Percentiles rank a stretch among this genome's conserved stretches.
phyloP scores from a whole-genome alignment of 805 yeast genomes.

The Candida jianshihensis region DNA sequence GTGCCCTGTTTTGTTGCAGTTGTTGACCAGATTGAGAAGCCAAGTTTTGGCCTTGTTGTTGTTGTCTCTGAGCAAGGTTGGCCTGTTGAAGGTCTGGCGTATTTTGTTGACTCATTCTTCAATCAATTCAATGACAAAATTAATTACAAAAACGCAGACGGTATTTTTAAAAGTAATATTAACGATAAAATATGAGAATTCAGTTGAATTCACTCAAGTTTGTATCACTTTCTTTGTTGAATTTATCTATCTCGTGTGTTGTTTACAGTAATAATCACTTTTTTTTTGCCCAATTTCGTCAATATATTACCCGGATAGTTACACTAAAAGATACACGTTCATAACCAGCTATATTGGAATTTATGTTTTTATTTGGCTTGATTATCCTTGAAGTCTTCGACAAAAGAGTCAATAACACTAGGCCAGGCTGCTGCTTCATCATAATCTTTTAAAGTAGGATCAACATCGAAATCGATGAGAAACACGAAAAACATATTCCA shows the following conservation, averaged over 20 bases:
- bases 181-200: too few species aligned
- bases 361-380: background rate
- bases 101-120: constrained; percentile 2
- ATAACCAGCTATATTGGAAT: too few species aligned
- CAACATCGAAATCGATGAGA: constrained; percentile 41
- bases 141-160: background rate
- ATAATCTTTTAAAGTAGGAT: constrained; percentile 50
- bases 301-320: too few species aligned
- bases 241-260: too few species aligned
- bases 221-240: too few species aligned
- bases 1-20: constrained; percentile 1
- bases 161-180: too few species aligned
- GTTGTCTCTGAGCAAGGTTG: background rate
- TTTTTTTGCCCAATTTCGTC: too few species aligned
- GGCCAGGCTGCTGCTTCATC: constrained; percentile 93
- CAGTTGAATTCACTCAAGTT: too few species aligned
- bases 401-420: constrained; percentile 74
- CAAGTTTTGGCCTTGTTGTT: background rate
- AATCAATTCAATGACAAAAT: background rate
- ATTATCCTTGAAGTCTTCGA: constrained; percentile 40
- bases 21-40: background rate
- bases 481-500: constrained; percentile 84
- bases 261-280: too few species aligned
- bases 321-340: too few species aligned
- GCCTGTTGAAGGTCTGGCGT: background rate